Evolutionary conservation across 1,139 yeast genomes (phyloP).

Genomic region (Geotrichum reessii): DNA sequence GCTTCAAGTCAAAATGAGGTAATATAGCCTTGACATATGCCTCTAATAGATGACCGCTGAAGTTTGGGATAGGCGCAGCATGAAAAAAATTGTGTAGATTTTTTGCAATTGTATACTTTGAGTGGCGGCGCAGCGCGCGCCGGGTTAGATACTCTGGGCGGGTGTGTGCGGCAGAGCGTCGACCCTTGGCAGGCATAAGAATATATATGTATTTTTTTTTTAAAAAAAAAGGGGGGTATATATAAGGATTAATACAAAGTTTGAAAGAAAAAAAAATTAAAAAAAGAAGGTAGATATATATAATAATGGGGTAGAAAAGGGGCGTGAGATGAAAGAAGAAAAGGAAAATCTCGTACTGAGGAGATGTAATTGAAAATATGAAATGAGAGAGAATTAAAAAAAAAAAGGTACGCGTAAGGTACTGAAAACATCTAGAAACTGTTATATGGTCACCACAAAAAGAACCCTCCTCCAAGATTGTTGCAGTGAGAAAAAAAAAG

Average conservation of each 20-base stretch:
- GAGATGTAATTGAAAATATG: neutral
- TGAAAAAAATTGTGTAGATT: constrained; percentile 7
- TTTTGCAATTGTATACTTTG: constrained; percentile 7
- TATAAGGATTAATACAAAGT: too few relatives aligned
- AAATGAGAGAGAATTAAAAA: neutral
- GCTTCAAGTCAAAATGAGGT: constrained; percentile 3
- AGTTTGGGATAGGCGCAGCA: constrained; percentile 8
- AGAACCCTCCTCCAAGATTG: neutral
- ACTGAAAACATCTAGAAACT: neutral
- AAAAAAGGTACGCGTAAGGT: neutral
- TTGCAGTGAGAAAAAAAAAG: neutral
- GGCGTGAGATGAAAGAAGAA: neutral
- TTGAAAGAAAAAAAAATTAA: neutral
- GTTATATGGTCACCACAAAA: neutral
- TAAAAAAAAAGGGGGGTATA: neutral
- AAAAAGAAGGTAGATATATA: neutral
- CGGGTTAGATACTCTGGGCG: constrained; percentile 4
- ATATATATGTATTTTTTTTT: too few relatives aligned
- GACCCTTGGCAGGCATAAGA: constrained; percentile 14
- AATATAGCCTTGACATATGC: constrained; percentile 14
- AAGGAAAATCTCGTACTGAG: neutral
- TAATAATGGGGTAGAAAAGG: neutral
- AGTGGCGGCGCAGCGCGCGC: constrained; percentile 12
- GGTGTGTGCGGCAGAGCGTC: neutral
- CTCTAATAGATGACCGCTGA: constrained; percentile 9